phyloP scores from a whole-genome alignment of 495 filamentous ascomycete species.

The Xeromyces bisporus region DNA sequence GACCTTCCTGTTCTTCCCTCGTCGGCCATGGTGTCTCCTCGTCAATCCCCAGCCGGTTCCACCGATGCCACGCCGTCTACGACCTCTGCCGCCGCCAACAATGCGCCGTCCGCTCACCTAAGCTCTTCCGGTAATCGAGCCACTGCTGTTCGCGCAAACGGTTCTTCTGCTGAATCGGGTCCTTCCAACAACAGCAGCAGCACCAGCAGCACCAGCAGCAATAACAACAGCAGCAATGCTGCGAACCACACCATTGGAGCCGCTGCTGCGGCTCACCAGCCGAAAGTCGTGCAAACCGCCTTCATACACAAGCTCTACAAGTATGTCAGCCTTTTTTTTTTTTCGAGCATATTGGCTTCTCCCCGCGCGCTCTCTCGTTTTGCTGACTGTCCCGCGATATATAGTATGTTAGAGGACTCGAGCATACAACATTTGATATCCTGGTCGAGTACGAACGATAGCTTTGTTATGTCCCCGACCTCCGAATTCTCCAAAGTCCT shows the following conservation, averaged over 20 bases:
- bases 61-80: conserved; percentile 36
- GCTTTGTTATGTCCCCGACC: conserved; percentile 95
- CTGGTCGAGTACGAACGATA: conserved; percentile 85
- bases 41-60: conserved; percentile 20
- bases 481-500: conserved; percentile 97
- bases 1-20: conserved; percentile 31
- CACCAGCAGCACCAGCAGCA: conserved; percentile 11
- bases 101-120: conserved; percentile 22
- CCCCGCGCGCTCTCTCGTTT: not conserved
- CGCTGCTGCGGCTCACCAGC: conserved; percentile 77
- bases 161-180: conserved; percentile 18
- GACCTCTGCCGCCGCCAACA: conserved; percentile 20
- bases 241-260: conserved; percentile 39
- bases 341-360: conserved; percentile 65
- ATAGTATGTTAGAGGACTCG: conserved; percentile 88
- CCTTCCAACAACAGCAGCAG: conserved; percentile 11
- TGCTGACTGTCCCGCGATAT: conserved; percentile 6
- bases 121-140: conserved; percentile 31
- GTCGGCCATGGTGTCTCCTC: conserved; percentile 18
- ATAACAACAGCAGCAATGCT: conserved; percentile 23
- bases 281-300: conserved; percentile 96
- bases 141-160: conserved; percentile 24
- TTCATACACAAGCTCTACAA: conserved; percentile 99
- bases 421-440: conserved; percentile 89
- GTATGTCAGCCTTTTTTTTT: conserved; percentile 52